Percentiles rank a stretch among this genome's conserved stretches.
These are phyloP conservation scores for Globisporangium paroecandrum DNA, from an alignment of 352 stramenopile genomes.

Conservation along the genomic window DNA sequence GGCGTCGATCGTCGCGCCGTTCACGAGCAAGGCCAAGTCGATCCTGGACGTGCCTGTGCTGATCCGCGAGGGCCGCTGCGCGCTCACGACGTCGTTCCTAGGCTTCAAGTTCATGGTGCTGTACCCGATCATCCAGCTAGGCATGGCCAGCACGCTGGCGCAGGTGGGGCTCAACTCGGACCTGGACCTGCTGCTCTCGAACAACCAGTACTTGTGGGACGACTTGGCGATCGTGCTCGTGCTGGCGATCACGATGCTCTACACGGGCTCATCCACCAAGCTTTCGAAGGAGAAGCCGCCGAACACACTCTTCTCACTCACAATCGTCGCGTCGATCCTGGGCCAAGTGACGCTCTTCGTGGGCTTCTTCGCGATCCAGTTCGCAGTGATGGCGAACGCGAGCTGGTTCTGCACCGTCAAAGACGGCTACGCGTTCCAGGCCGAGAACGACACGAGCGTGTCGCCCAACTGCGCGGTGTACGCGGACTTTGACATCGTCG, in stretches of 20 bases:
- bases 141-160: conserved; percentile 33
- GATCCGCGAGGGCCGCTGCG: conserved; percentile 80
- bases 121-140: conserved; percentile 59
- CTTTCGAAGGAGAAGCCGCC: conserved; percentile 37
- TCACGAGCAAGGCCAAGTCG: conserved; percentile 81
- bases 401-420: conserved; percentile 48
- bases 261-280: conserved; percentile 31
- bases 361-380: conserved; percentile 40
- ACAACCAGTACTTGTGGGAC: conserved; percentile 65
- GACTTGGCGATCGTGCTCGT: conserved; percentile 48
- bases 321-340: conserved; percentile 44
- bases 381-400: conserved; percentile 24
- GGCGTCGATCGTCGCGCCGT: conserved; percentile 82
- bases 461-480: conserved; percentile 18
- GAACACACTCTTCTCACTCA: conserved; percentile 46
- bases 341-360: conserved; percentile 48
- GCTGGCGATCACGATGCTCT: conserved; percentile 54
- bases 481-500: conserved; percentile 21
- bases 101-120: conserved; percentile 64
- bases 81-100: conserved; percentile 54
- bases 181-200: conserved; percentile 36
- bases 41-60: conserved; percentile 74
- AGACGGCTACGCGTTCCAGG: conserved; percentile 26
- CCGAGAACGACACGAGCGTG: conserved; percentile 17
- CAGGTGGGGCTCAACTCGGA: conserved; percentile 26